These are phyloP conservation scores for Cordyceps farinosa DNA, from an alignment of 2,329 filamentous ascomycete genomes.

Conservation along the genomic window DNA sequence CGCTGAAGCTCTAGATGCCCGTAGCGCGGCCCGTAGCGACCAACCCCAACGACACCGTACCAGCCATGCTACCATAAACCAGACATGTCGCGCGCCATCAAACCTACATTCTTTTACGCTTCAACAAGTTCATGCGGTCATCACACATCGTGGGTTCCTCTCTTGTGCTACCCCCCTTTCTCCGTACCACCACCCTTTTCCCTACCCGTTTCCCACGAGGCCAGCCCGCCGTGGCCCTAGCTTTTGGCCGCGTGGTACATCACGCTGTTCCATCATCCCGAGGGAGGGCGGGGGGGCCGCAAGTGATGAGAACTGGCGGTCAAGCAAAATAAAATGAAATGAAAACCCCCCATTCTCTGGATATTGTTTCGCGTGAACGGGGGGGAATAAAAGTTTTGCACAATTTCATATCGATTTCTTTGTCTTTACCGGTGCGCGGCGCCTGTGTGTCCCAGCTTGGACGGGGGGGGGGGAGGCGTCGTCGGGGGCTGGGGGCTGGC, in stretches of 20 bases:
- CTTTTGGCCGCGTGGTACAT: too few species aligned
- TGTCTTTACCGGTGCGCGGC: background rate
- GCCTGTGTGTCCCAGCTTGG: background rate
- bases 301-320: background rate
- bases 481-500: too few species aligned
- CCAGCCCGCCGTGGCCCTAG: too few species aligned
- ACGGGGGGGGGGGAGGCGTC: too few species aligned
- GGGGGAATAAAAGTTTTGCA: background rate
- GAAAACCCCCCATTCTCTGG: background rate
- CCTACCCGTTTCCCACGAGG: too few species aligned
- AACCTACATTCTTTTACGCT: background rate
- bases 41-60: background rate
- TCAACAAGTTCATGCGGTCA: too few species aligned
- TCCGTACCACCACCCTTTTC: too few species aligned
- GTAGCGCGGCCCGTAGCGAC: background rate
- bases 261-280: background rate
- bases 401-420: too few species aligned
- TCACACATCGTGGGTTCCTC: too few species aligned
- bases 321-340: background rate
- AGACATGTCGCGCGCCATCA: background rate
- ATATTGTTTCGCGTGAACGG: background rate
- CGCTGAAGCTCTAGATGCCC: background rate
- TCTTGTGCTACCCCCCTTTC: too few species aligned
- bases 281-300: background rate
- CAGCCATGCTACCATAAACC: background rate